These are phyloP conservation scores for Pythium chondricola DNA, from an alignment of 352 stramenopile species.

Conservation along the genomic window DNA sequence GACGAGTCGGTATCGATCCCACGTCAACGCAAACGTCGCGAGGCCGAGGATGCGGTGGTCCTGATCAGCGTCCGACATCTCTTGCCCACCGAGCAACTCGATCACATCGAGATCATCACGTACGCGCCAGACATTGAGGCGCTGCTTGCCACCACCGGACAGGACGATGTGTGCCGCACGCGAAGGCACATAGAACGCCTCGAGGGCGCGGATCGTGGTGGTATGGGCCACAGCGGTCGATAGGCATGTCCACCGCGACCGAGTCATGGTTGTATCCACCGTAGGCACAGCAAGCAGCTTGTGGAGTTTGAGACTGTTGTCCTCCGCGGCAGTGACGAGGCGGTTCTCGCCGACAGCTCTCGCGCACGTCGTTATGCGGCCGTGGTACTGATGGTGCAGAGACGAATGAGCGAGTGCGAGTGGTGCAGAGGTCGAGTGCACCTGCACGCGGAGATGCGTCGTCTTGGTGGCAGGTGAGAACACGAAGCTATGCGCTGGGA, in stretches of 20 bases:
- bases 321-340: conserved; percentile 68
- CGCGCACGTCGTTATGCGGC: conserved; percentile 69
- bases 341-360: conserved; percentile 31
- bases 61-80: conserved; percentile 46
- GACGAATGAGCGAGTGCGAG: conserved; percentile 28
- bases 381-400: conserved; percentile 63
- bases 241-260: conserved; percentile 32
- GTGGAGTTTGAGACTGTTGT: conserved; percentile 82
- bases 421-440: conserved; percentile 47
- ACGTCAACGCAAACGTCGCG: conserved; percentile 38
- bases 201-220: conserved; percentile 72
- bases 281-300: conserved; percentile 12
- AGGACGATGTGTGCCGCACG: conserved; percentile 41
- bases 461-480: conserved; percentile 58
- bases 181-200: conserved; percentile 27
- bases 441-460: conserved; percentile 43
- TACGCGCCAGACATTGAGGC: conserved; percentile 70
- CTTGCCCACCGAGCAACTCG: conserved; percentile 56
- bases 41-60: conserved; percentile 83
- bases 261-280: neutral
- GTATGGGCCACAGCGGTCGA: conserved; percentile 65
- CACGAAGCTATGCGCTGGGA: conserved; percentile 55
- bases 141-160: conserved; percentile 77
- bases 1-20: conserved; percentile 41
- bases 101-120: conserved; percentile 28